Base-by-base conservation (phyloP, 75 land plant genomes). In the Sequoiadendron giganteum region DNA sequence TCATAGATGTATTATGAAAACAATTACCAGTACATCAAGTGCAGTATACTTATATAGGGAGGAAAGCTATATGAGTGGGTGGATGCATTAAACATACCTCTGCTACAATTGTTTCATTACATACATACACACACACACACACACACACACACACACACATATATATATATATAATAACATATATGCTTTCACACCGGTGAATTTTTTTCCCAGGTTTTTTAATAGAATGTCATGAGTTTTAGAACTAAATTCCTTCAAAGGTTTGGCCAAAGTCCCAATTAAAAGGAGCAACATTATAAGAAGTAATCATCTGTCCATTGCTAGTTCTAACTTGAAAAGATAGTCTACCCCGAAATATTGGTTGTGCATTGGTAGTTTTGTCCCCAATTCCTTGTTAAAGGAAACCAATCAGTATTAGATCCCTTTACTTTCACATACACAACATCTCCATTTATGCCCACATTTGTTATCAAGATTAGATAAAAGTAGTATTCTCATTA, bases 381-480 rank as follows among this genome's bases (percentile, higher is more conserved):
- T 43, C 90, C 92, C 88, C 91, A 89, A 70, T 85, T 91, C 25
- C 92, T 83, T 45, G 43, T 38, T 90, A 94, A 87, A 13, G 85
- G 25, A 73, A 89, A 40, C 95, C 95, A 94, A 2, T 70, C 89
- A 3, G 87, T 89, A 0, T 49, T 87, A 14, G 89, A 38, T 0
- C 91, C 92, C 90, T 92, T 93, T 21, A 93, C 68, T 34, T n/a
- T 32, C 78, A 90, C 88, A 32, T 73, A 87, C 18, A 11, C 34
- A 10, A 93, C 93, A 15, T 87, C 89, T 21, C 94, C 93, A 30
- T 87, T 88, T 90, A 88, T 90, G 6, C 88, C 92, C 13, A 91
- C 90, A 77, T 91, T 91, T 43, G 83, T 76, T 38, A 91, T 78
- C 11, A 91, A 86, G 56, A 89, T 85, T 72, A 91, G 68, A n/a